Evolutionary conservation across 78 protist genomes (phyloP).

Genomic region (Dictyostelium firmibasis): DNA sequence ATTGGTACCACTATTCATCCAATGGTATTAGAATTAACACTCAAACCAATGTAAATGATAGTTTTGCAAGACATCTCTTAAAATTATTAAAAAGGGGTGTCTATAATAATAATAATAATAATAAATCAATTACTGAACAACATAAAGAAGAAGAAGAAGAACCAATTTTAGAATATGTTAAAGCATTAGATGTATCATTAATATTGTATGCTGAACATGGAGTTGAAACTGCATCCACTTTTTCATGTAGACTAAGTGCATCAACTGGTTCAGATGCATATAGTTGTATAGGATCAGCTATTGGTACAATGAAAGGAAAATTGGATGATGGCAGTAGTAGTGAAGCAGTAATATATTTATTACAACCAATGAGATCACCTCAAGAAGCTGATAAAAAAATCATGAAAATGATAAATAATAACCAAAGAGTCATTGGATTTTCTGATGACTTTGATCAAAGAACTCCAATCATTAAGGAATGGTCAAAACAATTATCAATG

Average conservation of each 20-base stretch:
- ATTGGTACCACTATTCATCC: conserved; percentile 35
- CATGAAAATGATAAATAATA: conserved; percentile 21
- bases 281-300: conserved; percentile 9
- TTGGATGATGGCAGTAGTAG: conserved; percentile 30
- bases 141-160: conserved; percentile 7
- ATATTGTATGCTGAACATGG: conserved; percentile 53
- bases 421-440: conserved; percentile 30
- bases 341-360: conserved; percentile 19
- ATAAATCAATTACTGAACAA: not conserved
- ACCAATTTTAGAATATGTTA: not conserved
- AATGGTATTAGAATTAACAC: conserved; percentile 12
- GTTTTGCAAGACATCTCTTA: conserved; percentile 21
- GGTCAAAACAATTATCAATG: conserved; percentile 6
- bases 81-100: conserved; percentile 7
- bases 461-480: conserved; percentile 43
- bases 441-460: conserved; percentile 40
- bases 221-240: conserved; percentile 1
- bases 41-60: conserved; percentile 5
- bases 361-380: not conserved
- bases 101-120: not conserved
- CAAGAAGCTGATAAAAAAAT: conserved; percentile 1
- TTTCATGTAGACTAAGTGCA: conserved; percentile 18
- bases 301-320: conserved; percentile 23
- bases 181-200: conserved; percentile 30
- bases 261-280: conserved; percentile 18